Evolutionary conservation across 306 rosid genomes (phyloP).

Genomic region (Quercus rubra): DNA sequence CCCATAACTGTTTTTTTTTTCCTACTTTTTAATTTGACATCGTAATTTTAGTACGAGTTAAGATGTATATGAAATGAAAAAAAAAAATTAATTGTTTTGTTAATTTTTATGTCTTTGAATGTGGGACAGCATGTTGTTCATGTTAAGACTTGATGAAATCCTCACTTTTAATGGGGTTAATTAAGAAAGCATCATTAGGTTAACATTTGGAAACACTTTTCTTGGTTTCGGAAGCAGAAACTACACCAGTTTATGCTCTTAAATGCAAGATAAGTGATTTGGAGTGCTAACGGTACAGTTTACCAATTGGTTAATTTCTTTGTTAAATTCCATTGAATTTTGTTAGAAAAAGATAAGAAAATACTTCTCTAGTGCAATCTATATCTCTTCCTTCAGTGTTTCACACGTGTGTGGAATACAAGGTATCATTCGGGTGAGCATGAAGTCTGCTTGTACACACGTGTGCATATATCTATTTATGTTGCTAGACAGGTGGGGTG

Average conservation of each 20-base stretch:
- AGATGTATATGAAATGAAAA: neutral
- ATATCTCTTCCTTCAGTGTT: constrained; percentile 8
- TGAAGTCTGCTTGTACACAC: constrained; percentile 45
- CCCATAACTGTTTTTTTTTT: neutral
- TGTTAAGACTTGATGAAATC: neutral
- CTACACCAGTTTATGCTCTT: neutral
- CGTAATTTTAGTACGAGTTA: neutral
- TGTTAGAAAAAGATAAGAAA: neutral
- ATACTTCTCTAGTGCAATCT: neutral
- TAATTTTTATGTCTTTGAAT: neutral
- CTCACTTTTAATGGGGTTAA: neutral
- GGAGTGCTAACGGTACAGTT: neutral
- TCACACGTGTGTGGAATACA: constrained; percentile 53
- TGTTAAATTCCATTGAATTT: neutral
- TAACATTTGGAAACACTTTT: neutral
- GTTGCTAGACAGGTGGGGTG: constrained; percentile 48
- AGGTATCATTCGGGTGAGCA: constrained; percentile 38
- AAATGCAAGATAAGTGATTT: neutral
- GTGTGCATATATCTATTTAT: constrained; percentile 36
- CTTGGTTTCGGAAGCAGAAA: neutral
- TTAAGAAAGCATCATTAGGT: neutral
- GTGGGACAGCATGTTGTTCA: neutral
- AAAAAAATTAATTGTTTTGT: neutral
- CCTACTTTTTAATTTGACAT: neutral
- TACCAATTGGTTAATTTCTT: neutral